Evolutionary conservation across 2,329 filamentous ascomycete genomes (phyloP), one percentile per base, ranked within the genome.

Genomic region (Penicillium sp.): DNA sequence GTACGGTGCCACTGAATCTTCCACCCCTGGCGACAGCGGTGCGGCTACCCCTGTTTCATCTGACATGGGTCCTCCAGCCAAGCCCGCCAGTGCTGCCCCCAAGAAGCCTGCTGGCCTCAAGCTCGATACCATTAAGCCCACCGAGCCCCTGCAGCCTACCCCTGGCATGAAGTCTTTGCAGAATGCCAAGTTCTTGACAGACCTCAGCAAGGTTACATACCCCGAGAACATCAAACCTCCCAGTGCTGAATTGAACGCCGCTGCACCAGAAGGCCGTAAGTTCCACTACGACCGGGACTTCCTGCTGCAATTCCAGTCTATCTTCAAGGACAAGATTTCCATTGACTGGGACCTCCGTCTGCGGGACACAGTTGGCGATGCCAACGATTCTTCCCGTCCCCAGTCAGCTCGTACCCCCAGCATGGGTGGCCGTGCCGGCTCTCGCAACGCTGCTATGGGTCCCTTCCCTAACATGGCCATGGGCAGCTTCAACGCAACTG

Each of bases 201-300:
- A 93, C 59, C 85, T 92, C 61, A 87, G 85, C 67, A 85, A 89
- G 66, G 81, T 91, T 58, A 83, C 88, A 38, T 99, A 99, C 72
- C 93, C 94, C 14, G 78, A 84, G 4, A 89, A 90, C 51, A 88
- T 97, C 71, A 84, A 82, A 57, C 96, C 92, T 26, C 94, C 94
- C 7, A 97, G 97, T 76, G 91, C 93, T 10, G 90, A 93, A 2
- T 78, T 97, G 61, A 99, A 97, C 73, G 79, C 83, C 38, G 77
- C 67, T 57, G 88, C 88, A 14, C 88, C 90, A 27, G 81, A 84
- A 32, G 90, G 76, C 55, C 74, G 88, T 74, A 93, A 92, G 78
- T 96, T 95, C 79, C 92, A 95, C 73, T 99, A 99, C 74, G 91
- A 97, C 76, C 90, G 92, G 67, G 87, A 88, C 66, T 99, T 99